Evolutionary conservation across 495 filamentous ascomycete genomes (phyloP).

Genomic region (Penicillium dipodomyicola): DNA sequence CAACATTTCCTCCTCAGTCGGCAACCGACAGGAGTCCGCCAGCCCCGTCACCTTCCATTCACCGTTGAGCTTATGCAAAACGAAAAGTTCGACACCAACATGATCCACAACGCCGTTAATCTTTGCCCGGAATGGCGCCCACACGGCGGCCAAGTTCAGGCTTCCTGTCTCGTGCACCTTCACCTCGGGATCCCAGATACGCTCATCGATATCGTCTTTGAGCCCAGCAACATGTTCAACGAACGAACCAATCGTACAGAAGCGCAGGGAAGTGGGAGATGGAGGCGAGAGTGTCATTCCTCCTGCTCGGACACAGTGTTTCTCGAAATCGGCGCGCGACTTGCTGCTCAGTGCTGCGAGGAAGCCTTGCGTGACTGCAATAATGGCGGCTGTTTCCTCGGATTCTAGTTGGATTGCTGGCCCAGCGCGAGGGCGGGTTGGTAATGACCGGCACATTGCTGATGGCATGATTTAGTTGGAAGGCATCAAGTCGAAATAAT

Average conservation of each 20-base stretch:
- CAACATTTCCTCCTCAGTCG: constrained; percentile 36
- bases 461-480: neutral
- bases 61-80: constrained; percentile 39
- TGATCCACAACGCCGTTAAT: constrained; percentile 41
- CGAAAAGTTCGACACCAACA: constrained; percentile 41
- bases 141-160: constrained; percentile 36
- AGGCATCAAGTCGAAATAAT: neutral
- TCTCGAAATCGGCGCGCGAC: constrained; percentile 36
- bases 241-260: constrained; percentile 42
- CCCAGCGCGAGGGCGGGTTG: constrained; percentile 5
- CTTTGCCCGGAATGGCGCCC: constrained; percentile 42
- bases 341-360: constrained; percentile 34
- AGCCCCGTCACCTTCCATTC: constrained; percentile 43
- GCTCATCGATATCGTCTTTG: constrained; percentile 37
- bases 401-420: constrained; percentile 8
- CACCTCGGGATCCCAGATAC: constrained; percentile 40
- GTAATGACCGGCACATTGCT: constrained; percentile 27
- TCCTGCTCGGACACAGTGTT: constrained; percentile 38
- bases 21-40: constrained; percentile 40
- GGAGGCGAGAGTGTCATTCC: constrained; percentile 42
- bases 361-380: constrained; percentile 35
- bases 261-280: constrained; percentile 31
- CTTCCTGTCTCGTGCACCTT: constrained; percentile 31
- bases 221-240: constrained; percentile 36
- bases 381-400: constrained; percentile 33